Percentiles rank a stretch among this genome's conserved stretches.
Conservation (phyloP, 1,284 basidiomycete genomes). For the Ceratobasidium sp. region DNA sequence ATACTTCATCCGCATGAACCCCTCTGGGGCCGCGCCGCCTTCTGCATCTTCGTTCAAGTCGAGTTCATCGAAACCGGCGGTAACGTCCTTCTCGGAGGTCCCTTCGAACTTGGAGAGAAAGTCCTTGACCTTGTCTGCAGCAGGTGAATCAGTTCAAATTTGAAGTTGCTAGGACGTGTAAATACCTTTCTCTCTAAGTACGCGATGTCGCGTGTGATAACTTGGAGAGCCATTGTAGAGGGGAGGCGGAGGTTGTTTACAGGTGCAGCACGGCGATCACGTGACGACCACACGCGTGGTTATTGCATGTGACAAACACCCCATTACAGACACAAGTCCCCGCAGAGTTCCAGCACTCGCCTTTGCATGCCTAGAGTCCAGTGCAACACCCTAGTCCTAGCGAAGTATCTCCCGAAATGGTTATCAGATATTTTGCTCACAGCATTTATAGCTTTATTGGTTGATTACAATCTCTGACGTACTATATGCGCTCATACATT, state of each 20-base stretch:
- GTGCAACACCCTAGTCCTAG: not conserved
- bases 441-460: too few relatives aligned
- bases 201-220: conserved; percentile 57
- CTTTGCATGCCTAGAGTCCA: not conserved
- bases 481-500: not conserved
- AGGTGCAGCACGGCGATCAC: conserved; percentile 25
- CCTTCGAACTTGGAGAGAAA: conserved; percentile 74
- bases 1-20: conserved; percentile 73
- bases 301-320: conserved; percentile 17
- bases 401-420: too few relatives aligned
- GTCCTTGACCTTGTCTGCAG: conserved; percentile 66
- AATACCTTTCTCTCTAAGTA: conserved; percentile 57
- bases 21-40: conserved; percentile 52
- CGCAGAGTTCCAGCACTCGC: not conserved
- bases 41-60: conserved; percentile 67
- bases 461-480: not conserved
- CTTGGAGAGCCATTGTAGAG: conserved; percentile 56
- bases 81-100: conserved; percentile 68
- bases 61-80: conserved; percentile 71
- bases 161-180: conserved; percentile 3
- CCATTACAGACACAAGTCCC: not conserved
- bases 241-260: conserved; percentile 35
- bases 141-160: conserved; percentile 34
- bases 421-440: too few relatives aligned
- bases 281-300: conserved; percentile 2